Evolutionary conservation across 345 rosid species (phyloP).

Genomic region (Lepidium didymum): DNA sequence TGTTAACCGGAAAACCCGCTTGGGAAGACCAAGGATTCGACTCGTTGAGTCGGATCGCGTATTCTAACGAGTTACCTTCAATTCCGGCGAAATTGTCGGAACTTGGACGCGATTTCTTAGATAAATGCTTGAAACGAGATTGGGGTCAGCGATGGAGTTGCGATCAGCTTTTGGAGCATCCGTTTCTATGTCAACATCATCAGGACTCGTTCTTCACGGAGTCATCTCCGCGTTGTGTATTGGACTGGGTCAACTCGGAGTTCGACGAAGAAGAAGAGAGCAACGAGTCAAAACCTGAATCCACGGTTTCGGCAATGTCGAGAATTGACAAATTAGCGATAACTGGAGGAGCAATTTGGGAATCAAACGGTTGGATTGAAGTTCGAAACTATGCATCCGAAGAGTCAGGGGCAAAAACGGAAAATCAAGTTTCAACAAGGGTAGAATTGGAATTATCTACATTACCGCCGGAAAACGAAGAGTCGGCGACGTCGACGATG

Average conservation of each 20-base stretch:
- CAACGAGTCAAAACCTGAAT: neutral
- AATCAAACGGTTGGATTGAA: conserved; percentile 49
- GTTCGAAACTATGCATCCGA: conserved; percentile 26
- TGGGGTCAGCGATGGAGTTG: conserved; percentile 59
- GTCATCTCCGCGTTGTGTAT: conserved; percentile 69
- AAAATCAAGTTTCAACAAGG: conserved; percentile 11
- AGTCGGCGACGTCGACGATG: conserved; percentile 1
- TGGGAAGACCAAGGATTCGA: conserved; percentile 62
- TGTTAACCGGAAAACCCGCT: conserved; percentile 62
- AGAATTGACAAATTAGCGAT: conserved; percentile 39
- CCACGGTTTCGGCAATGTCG: conserved; percentile 12
- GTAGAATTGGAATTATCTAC: conserved; percentile 15
- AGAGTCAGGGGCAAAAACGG: conserved; percentile 21
- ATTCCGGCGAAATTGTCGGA: conserved; percentile 42
- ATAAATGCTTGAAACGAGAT: conserved; percentile 52
- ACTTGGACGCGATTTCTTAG: conserved; percentile 54
- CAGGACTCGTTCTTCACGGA: conserved; percentile 15
- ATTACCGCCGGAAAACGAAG: neutral
- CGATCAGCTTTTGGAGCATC: conserved; percentile 60
- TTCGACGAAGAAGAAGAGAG: conserved; percentile 27
- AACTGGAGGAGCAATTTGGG: conserved; percentile 41
- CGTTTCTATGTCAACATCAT: conserved; percentile 38
- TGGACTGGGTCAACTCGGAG: conserved; percentile 47
- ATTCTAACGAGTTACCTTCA: conserved; percentile 42
- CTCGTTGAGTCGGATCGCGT: conserved; percentile 50